Percentiles rank a stretch among this genome's conserved stretches.
Conservation (phyloP, 345 rosid genomes). For the Limnanthes douglasii region DNA sequence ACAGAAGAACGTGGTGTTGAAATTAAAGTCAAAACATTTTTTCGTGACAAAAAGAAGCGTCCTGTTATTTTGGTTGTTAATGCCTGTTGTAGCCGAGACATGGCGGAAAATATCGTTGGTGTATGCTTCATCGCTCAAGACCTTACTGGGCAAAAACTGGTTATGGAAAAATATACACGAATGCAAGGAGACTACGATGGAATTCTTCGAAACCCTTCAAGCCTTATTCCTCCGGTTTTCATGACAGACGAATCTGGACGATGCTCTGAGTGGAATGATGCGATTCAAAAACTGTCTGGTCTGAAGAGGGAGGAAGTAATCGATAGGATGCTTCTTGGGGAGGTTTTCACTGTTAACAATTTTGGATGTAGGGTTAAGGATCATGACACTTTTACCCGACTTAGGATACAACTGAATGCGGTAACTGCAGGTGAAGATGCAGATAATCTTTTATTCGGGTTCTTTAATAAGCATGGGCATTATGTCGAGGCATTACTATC, state of each 20-base stretch:
- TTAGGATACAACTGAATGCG: constrained; percentile 42
- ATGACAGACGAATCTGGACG: constrained; percentile 47
- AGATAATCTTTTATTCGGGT: constrained; percentile 52
- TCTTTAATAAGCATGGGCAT: constrained; percentile 41
- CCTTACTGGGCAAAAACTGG: constrained; percentile 42
- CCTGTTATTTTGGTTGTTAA: constrained; percentile 48
- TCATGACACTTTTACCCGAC: constrained; percentile 52
- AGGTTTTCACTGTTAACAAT: constrained; percentile 44
- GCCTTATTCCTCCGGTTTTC: constrained; percentile 79
- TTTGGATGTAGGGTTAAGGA: constrained; percentile 57
- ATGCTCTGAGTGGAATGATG: constrained; percentile 74
- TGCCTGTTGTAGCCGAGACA: constrained; percentile 65
- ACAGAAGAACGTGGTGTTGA: constrained; percentile 52
- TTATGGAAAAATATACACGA: constrained; percentile 38
- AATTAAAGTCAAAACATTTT: constrained; percentile 46
- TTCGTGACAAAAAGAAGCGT: constrained; percentile 26
- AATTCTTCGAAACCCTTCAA: constrained; percentile 47
- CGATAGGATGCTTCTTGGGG: constrained; percentile 56
- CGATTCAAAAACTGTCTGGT: constrained; percentile 73
- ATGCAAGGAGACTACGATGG: constrained; percentile 63
- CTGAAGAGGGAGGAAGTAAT: constrained; percentile 55
- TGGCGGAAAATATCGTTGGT: constrained; percentile 38
- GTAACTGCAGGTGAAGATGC: constrained; percentile 40
- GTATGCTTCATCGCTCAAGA: constrained; percentile 83
- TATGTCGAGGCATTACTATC: constrained; percentile 52